Base-by-base conservation (phyloP, 176 grass and related monocot species). In the Areca catechu region DNA sequence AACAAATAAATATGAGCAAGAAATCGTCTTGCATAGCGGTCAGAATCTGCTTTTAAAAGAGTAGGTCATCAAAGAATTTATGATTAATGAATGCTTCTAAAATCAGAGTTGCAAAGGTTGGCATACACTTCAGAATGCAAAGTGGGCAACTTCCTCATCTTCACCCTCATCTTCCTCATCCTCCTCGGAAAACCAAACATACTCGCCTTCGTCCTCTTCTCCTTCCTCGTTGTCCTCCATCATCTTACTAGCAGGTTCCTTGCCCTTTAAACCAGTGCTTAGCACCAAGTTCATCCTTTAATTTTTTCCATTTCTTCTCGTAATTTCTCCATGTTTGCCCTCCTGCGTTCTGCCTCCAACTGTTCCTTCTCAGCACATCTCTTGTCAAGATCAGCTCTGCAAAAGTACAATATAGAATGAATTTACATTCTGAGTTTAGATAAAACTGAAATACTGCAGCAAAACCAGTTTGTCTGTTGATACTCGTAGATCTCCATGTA, bases 401-500 rank as follows among this genome's bases (percentile, higher is more conserved):
- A 68, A 68, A 20, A 16, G 20, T 60, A 53, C 20, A 60, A 51
- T 15, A 2, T 19, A 56, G 53, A 57, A 56, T 20, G 19, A 4
- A 22, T 9, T 63, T 34, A 34, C 30, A 34, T 34, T 34, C 30
- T 34, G 30, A 34, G 9, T 34, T 6, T 34, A 34, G 30, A 34
- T 34, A 34, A 9, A 34, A 34, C 30, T 34, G 7, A 34, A 34
- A 34, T 34, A 34, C 30, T 1, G 5, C 30, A 34, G 30, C 30
- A 9, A 34, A n/a, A 34, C 30, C 30, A 34, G 7, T 9, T 34
- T 1, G 30, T 34, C 48, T 0, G 51, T 15, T 19, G 48, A 58
- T 21, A 97, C 93, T 84, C 88, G 77, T 91, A 97, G 16, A 63
- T 97, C 65, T 97, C 93, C 86, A 97, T 88, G 66, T 88, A 97